phyloP scores from a whole-genome alignment of 1,284 basidiomycete species.

The Malassezia caprae region DNA sequence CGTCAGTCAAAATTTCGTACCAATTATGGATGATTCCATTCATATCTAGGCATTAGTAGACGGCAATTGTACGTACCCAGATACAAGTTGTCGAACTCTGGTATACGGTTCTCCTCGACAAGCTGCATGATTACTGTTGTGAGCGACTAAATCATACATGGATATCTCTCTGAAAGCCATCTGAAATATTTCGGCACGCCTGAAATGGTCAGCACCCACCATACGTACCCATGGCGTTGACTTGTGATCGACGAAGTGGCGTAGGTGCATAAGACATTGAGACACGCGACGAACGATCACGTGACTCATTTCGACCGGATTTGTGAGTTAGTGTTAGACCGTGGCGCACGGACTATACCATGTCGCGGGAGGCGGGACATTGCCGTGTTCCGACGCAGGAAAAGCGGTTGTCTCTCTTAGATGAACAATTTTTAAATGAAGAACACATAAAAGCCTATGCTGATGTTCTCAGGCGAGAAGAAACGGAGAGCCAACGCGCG shows the following conservation, averaged over 20 bases:
- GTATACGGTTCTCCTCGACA: conserved; percentile 91
- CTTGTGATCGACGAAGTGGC: neutral
- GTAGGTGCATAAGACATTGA: neutral
- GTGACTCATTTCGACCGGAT: neutral
- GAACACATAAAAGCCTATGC: conserved; percentile 7
- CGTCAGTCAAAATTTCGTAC: conserved; percentile 51
- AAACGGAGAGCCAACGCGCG: neutral
- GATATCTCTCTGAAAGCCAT: conserved; percentile 75
- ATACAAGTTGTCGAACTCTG: conserved; percentile 76
- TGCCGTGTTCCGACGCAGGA: neutral
- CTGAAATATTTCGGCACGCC: conserved; percentile 54
- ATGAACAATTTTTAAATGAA: conserved; percentile 1
- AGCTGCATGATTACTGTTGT: conserved; percentile 96
- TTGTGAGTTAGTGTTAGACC: neutral
- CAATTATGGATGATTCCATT: conserved; percentile 86
- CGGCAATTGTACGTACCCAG: conserved; percentile 49
- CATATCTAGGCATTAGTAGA: conserved; percentile 56
- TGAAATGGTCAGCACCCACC: conserved; percentile 6
- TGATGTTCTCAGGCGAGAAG: conserved; percentile 1
- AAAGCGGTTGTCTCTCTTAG: neutral
- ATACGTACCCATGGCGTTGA: conserved; percentile 3
- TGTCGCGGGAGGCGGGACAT: neutral
- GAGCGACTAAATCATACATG: conserved; percentile 60
- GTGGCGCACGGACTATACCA: neutral
- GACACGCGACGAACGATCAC: neutral